Base-by-base conservation (phyloP, 176 grass and related monocot species). In the Rhynchospora pubera region DNA sequence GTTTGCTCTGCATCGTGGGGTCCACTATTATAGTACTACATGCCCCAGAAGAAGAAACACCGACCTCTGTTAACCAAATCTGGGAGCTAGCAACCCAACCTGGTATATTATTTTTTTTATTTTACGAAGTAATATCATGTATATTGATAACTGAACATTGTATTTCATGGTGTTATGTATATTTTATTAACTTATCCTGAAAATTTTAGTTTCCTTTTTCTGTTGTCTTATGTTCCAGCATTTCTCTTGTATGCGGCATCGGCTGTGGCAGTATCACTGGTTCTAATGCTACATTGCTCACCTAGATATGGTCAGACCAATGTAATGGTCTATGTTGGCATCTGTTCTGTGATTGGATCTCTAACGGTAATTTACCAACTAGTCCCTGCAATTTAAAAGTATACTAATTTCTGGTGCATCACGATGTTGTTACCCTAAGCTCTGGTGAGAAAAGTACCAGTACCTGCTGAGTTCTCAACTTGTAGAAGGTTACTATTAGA, bases 11-110 rank as follows among this genome's bases (percentile, higher is more conserved):
- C 52, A 95, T 99, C 44, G 89, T 91, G 14, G 96, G 96, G 34
- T 99, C 96, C 14, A 99, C 96, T 0, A 85, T 99, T 65, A 95
- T 95, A 67, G 93, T 99, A 65, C 85, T 99, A 70, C 96, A 99
- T 82, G 91, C 96, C 30, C 96, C 96, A 7, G 87, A 95, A 76
- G 96, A 99, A 88, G 89, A 86, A 71, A 79, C 83, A 8, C 92
- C 90, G 14, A 90, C 84, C 61, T 98, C 95, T 6, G 91, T 99
- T 81, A 86, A 89, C 7, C 91, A 99, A 83, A 99, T 99, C 65
- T 95, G 92, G 96, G 34, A 85, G 65, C 74, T 93, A 77, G 96
- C 92, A 7, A 95, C 93, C 24, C 92, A 99, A 11, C 92, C 92
- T 47, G 78, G 96, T 99, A 89, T 34, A 80, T 23, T 18, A 62